These are phyloP conservation scores for Pichia kudriavzevii DNA, from an alignment of 1,139 yeast genomes.

Conservation along the genomic window DNA sequence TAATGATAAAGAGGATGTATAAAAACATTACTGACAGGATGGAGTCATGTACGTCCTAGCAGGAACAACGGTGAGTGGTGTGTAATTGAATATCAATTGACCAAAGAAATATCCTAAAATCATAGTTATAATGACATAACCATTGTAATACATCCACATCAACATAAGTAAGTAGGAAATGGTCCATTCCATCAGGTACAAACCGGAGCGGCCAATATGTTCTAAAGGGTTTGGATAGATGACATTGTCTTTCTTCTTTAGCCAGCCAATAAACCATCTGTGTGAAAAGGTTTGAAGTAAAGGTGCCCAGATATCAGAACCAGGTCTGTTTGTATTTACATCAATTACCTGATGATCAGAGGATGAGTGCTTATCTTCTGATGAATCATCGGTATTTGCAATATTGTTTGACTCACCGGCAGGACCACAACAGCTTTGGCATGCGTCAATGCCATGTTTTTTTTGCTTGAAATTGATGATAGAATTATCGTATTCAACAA, in stretches of 20 bases:
- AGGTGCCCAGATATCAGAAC: slow-evolving; percentile 24
- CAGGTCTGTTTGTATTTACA: slow-evolving; percentile 8
- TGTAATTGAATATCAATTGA: slow-evolving; percentile 41
- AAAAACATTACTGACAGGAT: slow-evolving; percentile 1
- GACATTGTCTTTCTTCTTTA: slow-evolving; percentile 9
- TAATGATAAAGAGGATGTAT: too few relatives aligned
- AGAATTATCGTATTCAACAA: slow-evolving; percentile 47
- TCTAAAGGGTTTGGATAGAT: slow-evolving; percentile 37
- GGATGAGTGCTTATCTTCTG: slow-evolving; percentile 1
- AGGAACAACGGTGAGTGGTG: slow-evolving; percentile 28
- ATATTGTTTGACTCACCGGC: slow-evolving; percentile 1
- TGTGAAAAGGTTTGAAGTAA: slow-evolving; percentile 33
- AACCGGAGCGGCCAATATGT: slow-evolving; percentile 41
- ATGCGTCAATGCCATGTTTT: slow-evolving; percentile 6
- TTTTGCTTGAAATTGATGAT: slow-evolving; percentile 25
- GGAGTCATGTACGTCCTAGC: slow-evolving; percentile 5
- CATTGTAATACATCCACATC: slow-evolving; percentile 68
- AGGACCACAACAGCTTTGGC: slow-evolving; percentile 13
- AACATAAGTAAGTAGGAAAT: slow-evolving; percentile 59
- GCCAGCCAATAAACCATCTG: slow-evolving; percentile 31
- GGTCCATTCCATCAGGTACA: slow-evolving; percentile 56
- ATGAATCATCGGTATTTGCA: not conserved
- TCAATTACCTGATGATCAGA: not conserved
- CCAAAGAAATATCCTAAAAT: slow-evolving; percentile 58
- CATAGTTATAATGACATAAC: slow-evolving; percentile 57